Evolutionary conservation across 1,284 basidiomycete genomes (phyloP), one percentile per base, ranked within the genome.

Genomic region (Rugosomyces carneus): DNA sequence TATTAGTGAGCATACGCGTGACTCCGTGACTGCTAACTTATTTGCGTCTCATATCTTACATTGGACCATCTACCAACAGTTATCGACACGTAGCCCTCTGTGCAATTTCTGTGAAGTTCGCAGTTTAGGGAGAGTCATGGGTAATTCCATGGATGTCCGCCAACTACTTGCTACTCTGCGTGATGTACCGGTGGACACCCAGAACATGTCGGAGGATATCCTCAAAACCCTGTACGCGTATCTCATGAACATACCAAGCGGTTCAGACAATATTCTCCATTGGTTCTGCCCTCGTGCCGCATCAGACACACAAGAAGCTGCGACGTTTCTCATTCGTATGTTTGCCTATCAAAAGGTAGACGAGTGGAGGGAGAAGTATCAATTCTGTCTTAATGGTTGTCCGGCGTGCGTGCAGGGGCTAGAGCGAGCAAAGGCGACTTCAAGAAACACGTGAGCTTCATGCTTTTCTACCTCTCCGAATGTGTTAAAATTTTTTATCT

Each of bases 321-420:
- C 91, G 0, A 81, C 78, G 0, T 94, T 90, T 66, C 73, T 90
- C 40, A 69, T 93, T 42, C 78, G 89, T 50, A 64, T 93, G 37
- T 84, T 87, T 57, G 90, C 90, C 3, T 93, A 90, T 56, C 69
- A 77, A 42, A 79, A 70, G 11, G 81, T 87, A 3, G 67, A 74
- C 1, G 60, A 67, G 36, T 93, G 88, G 87, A 79, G 80, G 59
- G 59, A 60, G 13, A 73, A 69, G 48, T 61, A 92, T 40, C 68
- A 71, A 39, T 53, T 52, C 2, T 81, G 86, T 44, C 59, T 93
- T 26, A 59, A 66, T 16, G 64, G 69, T 1, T 94, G 91, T 56
- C 66, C 74, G 34, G 70, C 69, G 8, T 94, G 91, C 60, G 80
- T 86, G 2, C 72, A 77, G 51, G 75, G 70, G 0, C 72, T 91